Evolutionary conservation across 2,329 filamentous ascomycete genomes (phyloP).

Genomic region (Colletotrichum caudatum): DNA sequence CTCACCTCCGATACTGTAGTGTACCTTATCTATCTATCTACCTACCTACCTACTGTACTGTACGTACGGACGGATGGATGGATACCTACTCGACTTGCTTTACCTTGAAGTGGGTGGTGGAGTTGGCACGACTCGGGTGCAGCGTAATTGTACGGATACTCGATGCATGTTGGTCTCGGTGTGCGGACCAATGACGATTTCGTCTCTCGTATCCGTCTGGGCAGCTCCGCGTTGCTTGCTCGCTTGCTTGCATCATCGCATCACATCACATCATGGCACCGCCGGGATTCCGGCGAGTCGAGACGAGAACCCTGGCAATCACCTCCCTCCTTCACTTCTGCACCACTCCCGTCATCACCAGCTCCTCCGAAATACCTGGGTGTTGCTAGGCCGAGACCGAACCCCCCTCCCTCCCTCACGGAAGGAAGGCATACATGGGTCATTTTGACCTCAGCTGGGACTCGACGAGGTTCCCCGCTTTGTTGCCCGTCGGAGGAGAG

Average conservation of each 20-base stretch:
- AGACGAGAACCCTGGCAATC: background rate
- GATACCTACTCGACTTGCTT: background rate
- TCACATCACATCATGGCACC: conserved; percentile 5
- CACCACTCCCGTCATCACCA: background rate
- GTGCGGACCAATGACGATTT: conserved; percentile 16
- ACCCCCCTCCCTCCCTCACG: background rate
- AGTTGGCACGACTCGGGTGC: background rate
- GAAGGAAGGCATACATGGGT: background rate
- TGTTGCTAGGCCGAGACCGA: conserved; percentile 27
- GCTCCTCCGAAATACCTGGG: conserved; percentile 25
- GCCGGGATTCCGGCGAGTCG: background rate
- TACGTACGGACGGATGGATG: too few species aligned
- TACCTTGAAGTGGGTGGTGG: background rate
- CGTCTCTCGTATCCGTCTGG: background rate
- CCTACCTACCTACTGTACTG: too few species aligned
- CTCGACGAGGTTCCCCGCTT: conserved; percentile 34
- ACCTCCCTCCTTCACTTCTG: background rate
- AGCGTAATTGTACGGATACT: background rate
- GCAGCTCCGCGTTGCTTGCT: background rate
- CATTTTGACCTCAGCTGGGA: background rate
- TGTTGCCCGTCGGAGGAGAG: conserved; percentile 4
- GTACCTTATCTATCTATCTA: too few species aligned
- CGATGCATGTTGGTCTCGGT: background rate
- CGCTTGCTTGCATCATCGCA: conserved; percentile 5
- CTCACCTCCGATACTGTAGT: too few species aligned